Conservation (phyloP, 495 filamentous ascomycete genomes). For the Cercophora sp. region DNA sequence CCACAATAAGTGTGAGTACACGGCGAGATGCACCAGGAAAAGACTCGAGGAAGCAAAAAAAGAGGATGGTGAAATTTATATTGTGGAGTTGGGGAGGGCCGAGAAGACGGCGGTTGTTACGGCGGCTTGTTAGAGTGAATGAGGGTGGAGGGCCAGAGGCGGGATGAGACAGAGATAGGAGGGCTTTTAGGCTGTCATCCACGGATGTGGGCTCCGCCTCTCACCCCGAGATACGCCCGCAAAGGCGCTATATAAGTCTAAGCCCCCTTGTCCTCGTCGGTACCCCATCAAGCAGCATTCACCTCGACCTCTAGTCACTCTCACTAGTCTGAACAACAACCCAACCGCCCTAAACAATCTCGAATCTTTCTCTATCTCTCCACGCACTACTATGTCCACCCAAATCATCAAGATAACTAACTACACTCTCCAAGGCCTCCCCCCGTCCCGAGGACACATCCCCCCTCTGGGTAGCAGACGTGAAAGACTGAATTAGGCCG, state of each 20-base stretch:
- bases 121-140: not conserved
- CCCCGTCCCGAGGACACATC: not conserved
- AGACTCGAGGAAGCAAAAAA: slow-evolving; percentile 33
- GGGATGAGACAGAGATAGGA: not conserved
- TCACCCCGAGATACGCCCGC: too few species aligned
- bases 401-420: not conserved
- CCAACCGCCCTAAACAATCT: not conserved
- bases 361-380: too few species aligned
- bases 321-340: not conserved
- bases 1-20: slow-evolving; percentile 21
- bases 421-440: not conserved
- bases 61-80: slow-evolving; percentile 24
- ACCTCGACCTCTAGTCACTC: not conserved
- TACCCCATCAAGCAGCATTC: too few species aligned
- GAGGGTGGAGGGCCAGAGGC: not conserved
- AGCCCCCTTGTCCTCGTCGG: too few species aligned
- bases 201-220: too few species aligned
- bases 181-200: not conserved
- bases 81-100: slow-evolving; percentile 34
- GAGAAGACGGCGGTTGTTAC: slow-evolving; percentile 21
- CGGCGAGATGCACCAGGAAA: slow-evolving; percentile 32
- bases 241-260: too few species aligned
- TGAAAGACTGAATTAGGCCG: too few species aligned
- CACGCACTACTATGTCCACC: not conserved
- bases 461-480: too few species aligned